These are phyloP conservation scores for Pichia manshurica DNA, from an alignment of 805 yeast genomes.

Conservation along the genomic window DNA sequence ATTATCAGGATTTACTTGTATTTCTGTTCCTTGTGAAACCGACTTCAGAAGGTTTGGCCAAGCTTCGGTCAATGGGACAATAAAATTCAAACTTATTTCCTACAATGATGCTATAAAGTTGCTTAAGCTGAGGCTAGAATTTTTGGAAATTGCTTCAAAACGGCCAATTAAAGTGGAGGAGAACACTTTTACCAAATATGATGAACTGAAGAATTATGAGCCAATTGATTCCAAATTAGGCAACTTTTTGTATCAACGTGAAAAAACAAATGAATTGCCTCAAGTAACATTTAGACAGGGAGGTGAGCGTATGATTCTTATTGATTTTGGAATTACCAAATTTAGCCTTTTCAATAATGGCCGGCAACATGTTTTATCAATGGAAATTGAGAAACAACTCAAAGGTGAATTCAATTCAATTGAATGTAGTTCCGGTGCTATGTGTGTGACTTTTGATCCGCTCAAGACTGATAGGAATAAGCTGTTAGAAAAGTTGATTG, in stretches of 20 bases:
- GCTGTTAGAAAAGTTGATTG: slow-evolving; percentile 16
- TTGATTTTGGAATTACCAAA: slow-evolving; percentile 28
- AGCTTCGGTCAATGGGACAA: slow-evolving; percentile 25
- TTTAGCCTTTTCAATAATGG: slow-evolving; percentile 31
- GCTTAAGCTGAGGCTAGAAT: slow-evolving; percentile 17
- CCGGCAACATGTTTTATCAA: slow-evolving; percentile 26
- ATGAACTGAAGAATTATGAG: slow-evolving; percentile 14
- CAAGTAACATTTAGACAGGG: slow-evolving; percentile 25
- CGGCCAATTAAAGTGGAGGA: slow-evolving; percentile 12
- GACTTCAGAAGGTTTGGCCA: slow-evolving; percentile 34
- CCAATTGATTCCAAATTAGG: slow-evolving; percentile 11
- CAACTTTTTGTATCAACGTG: slow-evolving; percentile 16
- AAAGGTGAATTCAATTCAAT: slow-evolving; percentile 14
- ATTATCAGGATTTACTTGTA: slow-evolving; percentile 26
- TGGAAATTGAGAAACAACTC: slow-evolving; percentile 10
- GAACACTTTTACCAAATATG: slow-evolving; percentile 13
- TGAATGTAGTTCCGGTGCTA: slow-evolving; percentile 25
- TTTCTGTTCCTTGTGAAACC: slow-evolving; percentile 22
- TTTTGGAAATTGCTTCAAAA: slow-evolving; percentile 14
- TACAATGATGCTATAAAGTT: slow-evolving; percentile 23
- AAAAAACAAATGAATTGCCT: slow-evolving; percentile 16
- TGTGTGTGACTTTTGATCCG: slow-evolving; percentile 24
- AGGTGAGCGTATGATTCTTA: slow-evolving; percentile 30
- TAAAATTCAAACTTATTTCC: slow-evolving; percentile 20
- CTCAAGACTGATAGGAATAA: slow-evolving; percentile 13